Conservation (phyloP, 2,329 filamentous ascomycete genomes). For the Scytalidium sp. region DNA sequence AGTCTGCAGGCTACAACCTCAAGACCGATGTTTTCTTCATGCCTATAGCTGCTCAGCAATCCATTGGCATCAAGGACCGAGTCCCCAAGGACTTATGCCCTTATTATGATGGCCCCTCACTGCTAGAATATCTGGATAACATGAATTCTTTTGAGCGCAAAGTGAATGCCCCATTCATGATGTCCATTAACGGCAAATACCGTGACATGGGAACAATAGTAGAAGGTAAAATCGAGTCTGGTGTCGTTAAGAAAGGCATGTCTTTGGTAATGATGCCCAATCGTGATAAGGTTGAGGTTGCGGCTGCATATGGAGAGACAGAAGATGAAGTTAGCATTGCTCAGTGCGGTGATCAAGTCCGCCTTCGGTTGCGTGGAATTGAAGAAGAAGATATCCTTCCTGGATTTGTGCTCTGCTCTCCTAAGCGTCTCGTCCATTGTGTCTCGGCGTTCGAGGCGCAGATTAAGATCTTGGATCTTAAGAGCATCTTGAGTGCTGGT, state of each 20-base stretch:
- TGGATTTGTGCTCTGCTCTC: conserved; percentile 93
- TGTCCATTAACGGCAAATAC: conserved; percentile 96
- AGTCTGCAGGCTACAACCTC: conserved; percentile 88
- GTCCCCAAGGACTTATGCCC: conserved; percentile 72
- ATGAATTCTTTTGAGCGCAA: conserved; percentile 95
- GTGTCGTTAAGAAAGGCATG: conserved; percentile 87
- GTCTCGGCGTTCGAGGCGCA: conserved; percentile 91
- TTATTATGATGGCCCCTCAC: conserved; percentile 86
- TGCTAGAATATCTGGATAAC: conserved; percentile 91
- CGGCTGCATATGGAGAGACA: conserved; percentile 89
- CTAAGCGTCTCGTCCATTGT: conserved; percentile 88
- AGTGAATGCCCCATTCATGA: conserved; percentile 98
- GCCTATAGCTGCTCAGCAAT: conserved; percentile 89
- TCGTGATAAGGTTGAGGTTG: conserved; percentile 73
- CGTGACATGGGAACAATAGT: conserved; percentile 96
- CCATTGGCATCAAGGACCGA: conserved; percentile 82
- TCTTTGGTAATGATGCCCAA: conserved; percentile 94
- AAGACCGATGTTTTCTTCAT: conserved; percentile 94
- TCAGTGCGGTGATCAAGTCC: conserved; percentile 92
- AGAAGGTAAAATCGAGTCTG: conserved; percentile 95
- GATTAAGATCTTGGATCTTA: conserved; percentile 91
- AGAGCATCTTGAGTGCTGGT: conserved; percentile 87
- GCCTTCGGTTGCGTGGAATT: conserved; percentile 85
- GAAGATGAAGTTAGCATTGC: conserved; percentile 84
- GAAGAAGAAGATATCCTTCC: conserved; percentile 97